Evolutionary conservation across 208 protist genomes (phyloP), one percentile per base, ranked within the genome.

Genomic region (Trypanosoma conorhini): DNA sequence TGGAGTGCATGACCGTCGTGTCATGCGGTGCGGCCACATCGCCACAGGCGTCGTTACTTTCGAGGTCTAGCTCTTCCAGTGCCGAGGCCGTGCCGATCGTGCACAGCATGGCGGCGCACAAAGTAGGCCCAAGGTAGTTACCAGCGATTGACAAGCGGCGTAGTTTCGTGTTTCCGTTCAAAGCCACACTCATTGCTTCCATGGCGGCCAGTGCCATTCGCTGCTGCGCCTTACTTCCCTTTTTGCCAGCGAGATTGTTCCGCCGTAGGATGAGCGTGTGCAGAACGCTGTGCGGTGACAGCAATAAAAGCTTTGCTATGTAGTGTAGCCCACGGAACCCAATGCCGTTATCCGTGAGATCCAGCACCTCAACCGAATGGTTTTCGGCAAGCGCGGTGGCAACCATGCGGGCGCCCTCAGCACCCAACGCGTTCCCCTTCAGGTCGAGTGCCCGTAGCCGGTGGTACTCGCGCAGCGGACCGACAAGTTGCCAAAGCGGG

Each of bases 271-370:
- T 74, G 12, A 89, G 81, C 57, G 87, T 89, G 63, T 89, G 76
- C 55, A 92, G 68, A 58, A 72, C 74, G 28, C 73, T 87, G 9
- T 62, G 67, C 8, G 73, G 66, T 2, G 81, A 85, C 50, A 60
- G 9, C 8, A 87, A 51, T 5, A 94, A 63, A 35, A 92, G 79
- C 24, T 81, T 85, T 12, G 88, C 77, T 44, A 97, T 79, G 64
- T 88, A 81, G 56, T 80, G 76, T 48, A 97, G 79, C 2, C 92
- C 92, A 38, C 62, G 67, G 52, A 80, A 87, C 35, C 83, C 86
- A 56, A 97, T 92, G 26, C 67, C 63, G 70, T 94, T 94, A 50
- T 90, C 91, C 3, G 83, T 89, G 21, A 96, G 74, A 65, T 97
- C 86, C 15, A 97, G 67, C 46, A 91, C 76, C 50, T 82, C 70